Conservation (phyloP, 305 asterid species). For the Rubia tinctorum region DNA sequence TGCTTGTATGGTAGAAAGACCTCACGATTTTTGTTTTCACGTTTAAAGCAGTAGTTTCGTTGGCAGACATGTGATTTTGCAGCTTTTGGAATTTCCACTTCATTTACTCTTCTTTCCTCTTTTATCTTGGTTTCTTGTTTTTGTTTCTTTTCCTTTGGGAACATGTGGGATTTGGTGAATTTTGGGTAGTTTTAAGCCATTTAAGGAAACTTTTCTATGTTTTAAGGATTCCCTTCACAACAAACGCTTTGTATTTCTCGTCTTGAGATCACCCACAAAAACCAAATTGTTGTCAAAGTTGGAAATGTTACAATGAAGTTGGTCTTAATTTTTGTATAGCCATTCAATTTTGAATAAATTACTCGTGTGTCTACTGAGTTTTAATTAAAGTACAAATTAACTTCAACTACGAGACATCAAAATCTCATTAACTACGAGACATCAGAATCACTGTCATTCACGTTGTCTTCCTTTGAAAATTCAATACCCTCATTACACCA, state of each 20-base stretch:
- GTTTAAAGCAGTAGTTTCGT: conserved; percentile 28
- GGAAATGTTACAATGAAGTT: neutral
- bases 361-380: neutral
- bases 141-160: neutral
- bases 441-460: too few species aligned
- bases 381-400: too few species aligned
- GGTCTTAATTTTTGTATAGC: neutral
- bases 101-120: neutral
- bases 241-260: neutral
- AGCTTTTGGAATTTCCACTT: conserved; percentile 28
- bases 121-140: neutral
- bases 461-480: too few species aligned
- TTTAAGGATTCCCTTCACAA: neutral
- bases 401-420: too few species aligned
- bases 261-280: neutral
- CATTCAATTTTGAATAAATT: neutral
- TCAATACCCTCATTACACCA: too few species aligned
- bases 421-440: too few species aligned
- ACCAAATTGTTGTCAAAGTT: neutral
- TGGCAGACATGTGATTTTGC: conserved; percentile 46
- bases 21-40: conserved; percentile 29
- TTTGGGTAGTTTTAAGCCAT: neutral
- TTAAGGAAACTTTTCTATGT: neutral
- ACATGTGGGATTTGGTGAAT: neutral
- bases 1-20: conserved; percentile 4